Percentiles rank a stretch among this genome's conserved stretches.
Evolutionary conservation across 176 grass and related monocot species (phyloP).

Genomic region (Oryza glumipatula): DNA sequence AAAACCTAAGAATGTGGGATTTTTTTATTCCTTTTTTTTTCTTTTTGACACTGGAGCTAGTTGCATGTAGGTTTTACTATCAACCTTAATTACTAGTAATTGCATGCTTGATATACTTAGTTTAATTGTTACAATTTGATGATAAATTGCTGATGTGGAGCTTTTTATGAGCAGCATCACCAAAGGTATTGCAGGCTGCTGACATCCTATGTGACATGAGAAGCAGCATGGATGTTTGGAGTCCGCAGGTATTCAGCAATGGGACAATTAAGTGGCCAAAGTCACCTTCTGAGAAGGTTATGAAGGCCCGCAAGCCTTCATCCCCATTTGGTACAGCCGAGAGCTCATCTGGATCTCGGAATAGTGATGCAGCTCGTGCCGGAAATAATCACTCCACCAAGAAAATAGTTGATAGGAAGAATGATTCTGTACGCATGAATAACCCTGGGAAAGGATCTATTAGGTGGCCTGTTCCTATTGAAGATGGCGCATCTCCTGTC

Average conservation of each 20-base stretch:
- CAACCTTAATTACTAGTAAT: neutral
- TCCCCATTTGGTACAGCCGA: constrained; percentile 56
- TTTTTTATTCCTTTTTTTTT: neutral
- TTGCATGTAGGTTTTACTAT: constrained; percentile 15
- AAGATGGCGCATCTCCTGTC: constrained; percentile 45
- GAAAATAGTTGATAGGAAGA: constrained; percentile 64
- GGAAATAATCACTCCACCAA: constrained; percentile 48
- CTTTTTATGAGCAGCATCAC: constrained; percentile 49
- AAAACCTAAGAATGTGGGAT: constrained; percentile 11
- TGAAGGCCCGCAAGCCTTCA: constrained; percentile 74
- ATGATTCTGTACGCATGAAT: constrained; percentile 53
- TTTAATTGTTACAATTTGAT: neutral
- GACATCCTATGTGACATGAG: constrained; percentile 82
- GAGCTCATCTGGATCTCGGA: constrained; percentile 56
- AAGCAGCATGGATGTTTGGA: constrained; percentile 44
- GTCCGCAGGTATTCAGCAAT: constrained; percentile 46
- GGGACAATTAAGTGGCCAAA: constrained; percentile 69
- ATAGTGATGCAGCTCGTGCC: constrained; percentile 62
- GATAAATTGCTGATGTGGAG: constrained; percentile 21
- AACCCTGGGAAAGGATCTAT: constrained; percentile 68
- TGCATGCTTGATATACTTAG: neutral
- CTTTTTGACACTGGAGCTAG: constrained; percentile 28
- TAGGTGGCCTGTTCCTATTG: constrained; percentile 66
- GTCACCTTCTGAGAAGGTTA: constrained; percentile 68
- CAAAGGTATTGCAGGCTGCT: constrained; percentile 56